Conservation (phyloP, 1,284 basidiomycete genomes). For the Anthracocystis walkeri region DNA sequence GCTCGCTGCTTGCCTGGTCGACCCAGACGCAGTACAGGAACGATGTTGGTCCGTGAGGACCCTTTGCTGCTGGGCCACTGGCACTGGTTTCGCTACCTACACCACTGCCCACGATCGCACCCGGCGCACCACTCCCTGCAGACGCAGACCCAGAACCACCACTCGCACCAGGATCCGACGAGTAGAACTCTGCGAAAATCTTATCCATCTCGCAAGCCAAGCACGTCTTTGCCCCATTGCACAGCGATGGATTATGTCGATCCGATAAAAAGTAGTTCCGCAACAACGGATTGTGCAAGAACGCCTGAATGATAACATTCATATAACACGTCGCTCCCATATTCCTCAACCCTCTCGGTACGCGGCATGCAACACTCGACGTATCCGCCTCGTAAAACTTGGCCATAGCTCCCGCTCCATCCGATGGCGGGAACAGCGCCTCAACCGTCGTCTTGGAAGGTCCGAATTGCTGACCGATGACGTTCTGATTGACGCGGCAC, state of each 20-base stretch:
- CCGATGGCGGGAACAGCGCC: constrained; percentile 19
- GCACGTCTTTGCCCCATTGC: constrained; percentile 78
- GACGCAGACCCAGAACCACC: constrained; percentile 71
- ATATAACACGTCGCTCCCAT: constrained; percentile 95
- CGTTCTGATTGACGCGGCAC: constrained; percentile 26
- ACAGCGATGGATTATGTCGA: constrained; percentile 78
- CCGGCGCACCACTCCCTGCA: constrained; percentile 68
- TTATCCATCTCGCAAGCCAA: constrained; percentile 95
- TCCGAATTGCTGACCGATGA: constrained; percentile 32
- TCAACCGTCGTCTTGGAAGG: constrained; percentile 22
- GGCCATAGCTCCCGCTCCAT: constrained; percentile 12
- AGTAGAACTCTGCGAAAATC: constrained; percentile 78
- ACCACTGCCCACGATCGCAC: constrained; percentile 57
- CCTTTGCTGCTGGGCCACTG: constrained; percentile 50
- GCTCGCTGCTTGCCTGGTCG: constrained; percentile 76
- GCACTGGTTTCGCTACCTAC: constrained; percentile 17
- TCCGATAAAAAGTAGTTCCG: constrained; percentile 91
- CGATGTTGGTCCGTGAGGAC: constrained; percentile 81
- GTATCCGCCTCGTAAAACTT: constrained; percentile 35
- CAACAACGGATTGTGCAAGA: constrained; percentile 90
- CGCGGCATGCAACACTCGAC: constrained; percentile 70
- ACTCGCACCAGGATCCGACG: constrained; percentile 63
- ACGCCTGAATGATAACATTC: constrained; percentile 90
- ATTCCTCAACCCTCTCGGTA: constrained; percentile 87
- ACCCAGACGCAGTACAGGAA: constrained; percentile 90